Evolutionary conservation across 768 basidiomycete species (phyloP).

Genomic region (Rhizopogon salebrosus): DNA sequence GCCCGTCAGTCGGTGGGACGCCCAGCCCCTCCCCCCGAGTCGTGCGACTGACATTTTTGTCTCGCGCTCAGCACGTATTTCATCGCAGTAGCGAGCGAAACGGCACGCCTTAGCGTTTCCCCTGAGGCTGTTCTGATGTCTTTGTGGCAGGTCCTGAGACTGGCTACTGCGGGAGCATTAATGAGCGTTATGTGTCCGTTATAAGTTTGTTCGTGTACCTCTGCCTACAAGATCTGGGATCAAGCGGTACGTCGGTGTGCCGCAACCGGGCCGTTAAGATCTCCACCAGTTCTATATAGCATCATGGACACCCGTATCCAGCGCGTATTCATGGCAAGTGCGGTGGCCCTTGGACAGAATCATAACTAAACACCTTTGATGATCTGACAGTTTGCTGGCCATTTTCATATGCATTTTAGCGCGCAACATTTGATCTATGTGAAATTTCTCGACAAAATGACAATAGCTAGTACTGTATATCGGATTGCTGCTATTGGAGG

Average conservation of each 20-base stretch:
- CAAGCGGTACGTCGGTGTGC: background rate
- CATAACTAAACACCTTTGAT: background rate
- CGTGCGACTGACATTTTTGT: background rate
- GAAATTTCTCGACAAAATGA: background rate
- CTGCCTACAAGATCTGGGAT: background rate
- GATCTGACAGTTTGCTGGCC: background rate
- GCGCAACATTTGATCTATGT: background rate
- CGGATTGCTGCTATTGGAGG: background rate
- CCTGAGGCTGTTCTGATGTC: background rate
- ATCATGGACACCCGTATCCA: background rate
- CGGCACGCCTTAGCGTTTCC: background rate
- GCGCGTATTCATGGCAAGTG: background rate
- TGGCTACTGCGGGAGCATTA: background rate
- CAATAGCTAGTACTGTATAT: background rate
- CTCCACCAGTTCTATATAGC: background rate
- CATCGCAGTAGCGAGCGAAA: background rate
- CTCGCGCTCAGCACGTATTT: background rate
- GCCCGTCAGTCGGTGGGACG: background rate
- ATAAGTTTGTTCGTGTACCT: background rate
- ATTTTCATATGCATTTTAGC: background rate
- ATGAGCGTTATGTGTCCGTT: background rate
- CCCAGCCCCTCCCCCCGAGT: too few species aligned
- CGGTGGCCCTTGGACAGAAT: background rate
- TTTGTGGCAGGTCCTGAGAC: background rate
- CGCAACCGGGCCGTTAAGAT: background rate